A percentile compares a stretch with the other conserved stretches of the same genome.
These are phyloP conservation scores for Erythrobasidium yunnanense DNA, from an alignment of 768 basidiomycete species.

Conservation along the genomic window DNA sequence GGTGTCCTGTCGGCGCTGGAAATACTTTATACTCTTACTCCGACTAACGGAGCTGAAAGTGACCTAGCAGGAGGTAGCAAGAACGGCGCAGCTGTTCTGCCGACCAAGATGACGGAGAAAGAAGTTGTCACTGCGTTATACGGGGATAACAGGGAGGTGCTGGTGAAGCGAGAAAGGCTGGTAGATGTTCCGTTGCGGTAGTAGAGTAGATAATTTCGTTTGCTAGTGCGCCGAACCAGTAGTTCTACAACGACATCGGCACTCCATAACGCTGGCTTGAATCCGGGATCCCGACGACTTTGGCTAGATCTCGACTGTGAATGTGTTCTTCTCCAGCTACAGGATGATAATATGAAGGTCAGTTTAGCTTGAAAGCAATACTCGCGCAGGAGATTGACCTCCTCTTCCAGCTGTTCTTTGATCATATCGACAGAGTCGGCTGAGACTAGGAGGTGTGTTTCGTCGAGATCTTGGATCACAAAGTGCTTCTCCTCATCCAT, in stretches of 20 bases:
- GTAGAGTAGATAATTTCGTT: background rate
- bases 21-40: conserved; percentile 52
- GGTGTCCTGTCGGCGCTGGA: conserved; percentile 79
- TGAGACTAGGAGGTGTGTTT: conserved; percentile 70
- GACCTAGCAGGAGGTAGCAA: background rate
- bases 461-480: conserved; percentile 77
- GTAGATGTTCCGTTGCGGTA: background rate
- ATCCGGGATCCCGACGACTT: background rate
- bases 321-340: conserved; percentile 24
- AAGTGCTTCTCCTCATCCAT: conserved; percentile 48
- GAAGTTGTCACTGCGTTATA: conserved; percentile 27
- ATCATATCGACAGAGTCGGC: conserved; percentile 71
- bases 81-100: too few relatives aligned
- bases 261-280: background rate
- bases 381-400: conserved; percentile 6
- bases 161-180: conserved; percentile 13
- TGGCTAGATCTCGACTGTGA: conserved; percentile 8
- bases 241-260: conserved; percentile 6
- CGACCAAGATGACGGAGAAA: conserved; percentile 4
- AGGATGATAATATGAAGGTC: background rate
- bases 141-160: conserved; percentile 17
- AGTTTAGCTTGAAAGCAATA: background rate
- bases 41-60: background rate
- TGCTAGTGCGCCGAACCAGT: too few relatives aligned
- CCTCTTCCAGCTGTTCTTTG: conserved; percentile 29